Evolutionary conservation across 331 rosid species (phyloP), one percentile per base, ranked within the genome.

Genomic region (Quercus lobata): DNA sequence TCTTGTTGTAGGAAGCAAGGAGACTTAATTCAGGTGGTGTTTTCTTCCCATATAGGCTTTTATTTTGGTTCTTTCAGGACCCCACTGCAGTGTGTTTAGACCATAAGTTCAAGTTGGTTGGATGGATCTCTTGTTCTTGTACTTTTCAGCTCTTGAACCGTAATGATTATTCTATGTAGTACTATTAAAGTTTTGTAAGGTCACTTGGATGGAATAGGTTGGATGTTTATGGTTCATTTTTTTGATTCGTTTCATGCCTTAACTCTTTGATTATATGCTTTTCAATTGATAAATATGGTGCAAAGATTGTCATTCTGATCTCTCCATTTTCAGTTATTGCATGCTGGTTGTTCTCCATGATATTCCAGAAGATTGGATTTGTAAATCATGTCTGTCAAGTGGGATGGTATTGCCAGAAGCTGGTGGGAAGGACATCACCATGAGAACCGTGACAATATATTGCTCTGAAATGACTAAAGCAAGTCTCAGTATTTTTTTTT

Each of bases 291-390:
- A 10, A 44, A 44, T 44, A 8, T 44, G 14, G 14, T 44, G 52
- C 52, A 44, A 2, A 44, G 11, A 44, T 44, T 44, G 52, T 44
- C 52, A 44, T 44, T 44, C 52, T 44, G 52, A 44, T 44, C 52
- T 68, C 69, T 77, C 29, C 76, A 14, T 37, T 84, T 84, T 69
- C 86, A 94, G 98, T 65, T 94, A 94, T 71, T 92, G 96, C 87
- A 90, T 87, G 91, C 65, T 6, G 55, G 34, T 0, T 25, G 0
- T 4, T 66, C 7, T 7, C 6, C 3, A 1, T 6, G 77, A n/a
- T 15, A 21, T 73, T 74, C 86, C 87, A 10, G 73, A 77, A 4
- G 25, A 71, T 6, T 94, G 97, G 98, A 7, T 69, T 18, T 94
- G 98, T 77, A 90, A 86, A 41, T 9, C 83, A 58, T 94, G 98